Conservation (phyloP, 139 green algal species). For the Desmodesmus armatus region DNA sequence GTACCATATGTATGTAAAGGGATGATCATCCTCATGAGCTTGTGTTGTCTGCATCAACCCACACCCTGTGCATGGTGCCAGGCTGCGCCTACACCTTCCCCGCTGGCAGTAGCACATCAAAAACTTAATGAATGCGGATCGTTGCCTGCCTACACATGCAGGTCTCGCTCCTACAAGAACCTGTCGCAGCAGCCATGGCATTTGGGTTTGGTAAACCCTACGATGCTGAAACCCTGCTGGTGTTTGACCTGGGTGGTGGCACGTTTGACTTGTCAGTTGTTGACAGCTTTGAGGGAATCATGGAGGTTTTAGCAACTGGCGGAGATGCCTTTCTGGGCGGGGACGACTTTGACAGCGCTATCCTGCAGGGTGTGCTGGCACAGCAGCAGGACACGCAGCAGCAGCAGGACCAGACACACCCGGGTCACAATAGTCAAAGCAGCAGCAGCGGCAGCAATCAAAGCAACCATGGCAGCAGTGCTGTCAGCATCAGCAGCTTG, state of each 20-base stretch:
- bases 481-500: not conserved
- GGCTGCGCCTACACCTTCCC: too few species aligned
- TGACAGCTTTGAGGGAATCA: constrained; percentile 82
- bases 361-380: constrained; percentile 63
- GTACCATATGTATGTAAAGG: too few species aligned
- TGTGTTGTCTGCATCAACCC: too few species aligned
- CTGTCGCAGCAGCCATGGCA: constrained; percentile 82
- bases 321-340: constrained; percentile 81
- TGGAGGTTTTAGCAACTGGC: constrained; percentile 75
- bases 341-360: constrained; percentile 78
- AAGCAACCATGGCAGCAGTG: not conserved
- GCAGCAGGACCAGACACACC: not conserved
- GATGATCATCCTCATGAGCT: too few species aligned
- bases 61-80: too few species aligned
- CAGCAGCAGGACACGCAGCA: constrained; percentile 17
- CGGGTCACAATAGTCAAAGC: not conserved
- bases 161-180: constrained; percentile 63
- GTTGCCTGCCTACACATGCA: not conserved
- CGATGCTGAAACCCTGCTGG: constrained; percentile 74
- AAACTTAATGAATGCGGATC: too few species aligned
- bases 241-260: constrained; percentile 89
- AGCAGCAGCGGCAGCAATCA: constrained; percentile 29
- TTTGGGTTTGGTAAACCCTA: constrained; percentile 76
- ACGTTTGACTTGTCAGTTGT: constrained; percentile 86
- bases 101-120: too few species aligned